Percentiles rank a stretch among this genome's conserved stretches.
Conservation (phyloP, 2,329 filamentous ascomycete genomes). For the Sclerotinia sclerotiorum region DNA sequence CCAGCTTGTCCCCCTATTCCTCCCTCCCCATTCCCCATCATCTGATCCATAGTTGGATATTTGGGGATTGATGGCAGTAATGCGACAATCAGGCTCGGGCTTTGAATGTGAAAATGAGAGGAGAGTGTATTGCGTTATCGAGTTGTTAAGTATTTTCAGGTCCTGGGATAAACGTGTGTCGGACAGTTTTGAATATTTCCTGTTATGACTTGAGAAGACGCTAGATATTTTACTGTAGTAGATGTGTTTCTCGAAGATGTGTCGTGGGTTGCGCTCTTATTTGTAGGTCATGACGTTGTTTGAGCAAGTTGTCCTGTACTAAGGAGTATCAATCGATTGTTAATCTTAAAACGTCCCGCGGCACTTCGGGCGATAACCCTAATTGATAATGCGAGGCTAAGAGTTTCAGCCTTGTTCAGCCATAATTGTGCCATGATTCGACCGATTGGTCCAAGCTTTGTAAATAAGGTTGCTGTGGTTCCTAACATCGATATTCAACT, state of each 20-base stretch:
- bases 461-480: slow-evolving; percentile 16
- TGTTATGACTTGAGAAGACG: not conserved
- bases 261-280: slow-evolving; percentile 4
- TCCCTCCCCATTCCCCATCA: slow-evolving; percentile 41
- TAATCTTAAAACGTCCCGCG: not conserved
- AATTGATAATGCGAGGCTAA: slow-evolving; percentile 4
- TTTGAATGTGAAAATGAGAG: not conserved
- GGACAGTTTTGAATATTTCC: not conserved
- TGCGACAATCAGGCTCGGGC: slow-evolving; percentile 1
- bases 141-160: not conserved
- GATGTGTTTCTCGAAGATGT: not conserved
- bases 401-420: slow-evolving; percentile 3
- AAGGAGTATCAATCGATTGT: not conserved
- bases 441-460: not conserved
- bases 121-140: not conserved
- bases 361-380: not conserved
- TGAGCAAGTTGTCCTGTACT: slow-evolving; percentile 23
- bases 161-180: not conserved
- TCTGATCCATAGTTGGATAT: slow-evolving; percentile 38
- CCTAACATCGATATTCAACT: not conserved
- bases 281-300: slow-evolving; percentile 4
- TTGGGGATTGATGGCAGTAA: not conserved
- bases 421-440: not conserved
- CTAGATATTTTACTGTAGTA: not conserved
- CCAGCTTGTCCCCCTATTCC: slow-evolving; percentile 53